A percentile compares a stretch with the other conserved stretches of the same genome.
phyloP scores from a whole-genome alignment of 2,329 filamentous ascomycete species.

The Beauveria sp. region DNA sequence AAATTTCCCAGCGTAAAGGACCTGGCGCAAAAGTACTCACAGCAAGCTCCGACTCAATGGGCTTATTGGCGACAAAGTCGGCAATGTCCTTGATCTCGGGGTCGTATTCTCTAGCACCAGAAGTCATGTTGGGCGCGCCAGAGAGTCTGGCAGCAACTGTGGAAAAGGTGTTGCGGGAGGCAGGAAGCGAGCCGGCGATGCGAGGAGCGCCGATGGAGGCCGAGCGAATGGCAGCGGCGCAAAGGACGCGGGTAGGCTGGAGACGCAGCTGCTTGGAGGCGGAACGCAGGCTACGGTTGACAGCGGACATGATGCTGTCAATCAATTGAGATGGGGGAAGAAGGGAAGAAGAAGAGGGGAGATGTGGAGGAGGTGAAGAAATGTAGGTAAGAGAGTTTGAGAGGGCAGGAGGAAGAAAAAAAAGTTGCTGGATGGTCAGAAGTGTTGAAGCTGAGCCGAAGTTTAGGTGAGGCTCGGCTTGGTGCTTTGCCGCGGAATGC shows the following conservation, averaged over 20 bases:
- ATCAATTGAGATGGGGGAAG: slow-evolving; percentile 3
- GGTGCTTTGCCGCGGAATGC: slow-evolving; percentile 10
- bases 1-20: not conserved
- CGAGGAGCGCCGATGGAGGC: slow-evolving; percentile 23
- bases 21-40: slow-evolving; percentile 46
- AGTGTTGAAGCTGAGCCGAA: slow-evolving; percentile 9
- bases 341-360: not conserved
- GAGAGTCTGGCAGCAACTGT: slow-evolving; percentile 41
- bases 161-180: slow-evolving; percentile 37
- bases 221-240: slow-evolving; percentile 25
- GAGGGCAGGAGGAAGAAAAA: not conserved
- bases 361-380: not conserved
- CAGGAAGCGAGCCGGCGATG: slow-evolving; percentile 25
- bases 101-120: slow-evolving; percentile 62
- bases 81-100: slow-evolving; percentile 94
- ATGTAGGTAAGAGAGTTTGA: not conserved
- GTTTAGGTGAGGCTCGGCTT: slow-evolving; percentile 7
- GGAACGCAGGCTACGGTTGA: slow-evolving; percentile 46
- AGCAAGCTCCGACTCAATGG: slow-evolving; percentile 84
- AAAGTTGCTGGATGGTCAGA: not conserved
- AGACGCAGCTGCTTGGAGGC: slow-evolving; percentile 47
- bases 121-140: slow-evolving; percentile 42
- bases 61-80: slow-evolving; percentile 85
- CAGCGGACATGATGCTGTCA: slow-evolving; percentile 41
- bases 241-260: slow-evolving; percentile 31